Conservation (phyloP, 768 basidiomycete species). For the Mrakia blollopis region DNA sequence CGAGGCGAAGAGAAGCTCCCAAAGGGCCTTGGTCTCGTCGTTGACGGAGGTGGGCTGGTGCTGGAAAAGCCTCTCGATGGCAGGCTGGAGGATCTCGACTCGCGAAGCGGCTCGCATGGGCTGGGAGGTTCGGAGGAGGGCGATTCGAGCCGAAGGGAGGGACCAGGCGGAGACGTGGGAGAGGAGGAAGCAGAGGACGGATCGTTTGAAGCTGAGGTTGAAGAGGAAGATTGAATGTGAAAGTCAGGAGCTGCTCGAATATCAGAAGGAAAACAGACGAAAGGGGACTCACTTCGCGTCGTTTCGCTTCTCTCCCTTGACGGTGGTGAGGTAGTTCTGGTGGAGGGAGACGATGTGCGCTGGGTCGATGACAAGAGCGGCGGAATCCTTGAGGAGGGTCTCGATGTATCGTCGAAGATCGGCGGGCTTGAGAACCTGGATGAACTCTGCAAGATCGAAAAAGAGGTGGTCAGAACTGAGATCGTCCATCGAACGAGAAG, state of each 20-base stretch:
- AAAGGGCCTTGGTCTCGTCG: slow-evolving; percentile 30
- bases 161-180: slow-evolving; percentile 68
- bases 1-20: slow-evolving; percentile 33
- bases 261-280: too few relatives aligned
- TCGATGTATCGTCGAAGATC: slow-evolving; percentile 61
- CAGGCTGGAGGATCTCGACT: slow-evolving; percentile 57
- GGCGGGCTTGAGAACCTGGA: slow-evolving; percentile 39
- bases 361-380: slow-evolving; percentile 57
- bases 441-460: slow-evolving; percentile 32
- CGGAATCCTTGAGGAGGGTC: slow-evolving; percentile 63
- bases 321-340: slow-evolving; percentile 52
- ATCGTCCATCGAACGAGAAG: slow-evolving; percentile 26
- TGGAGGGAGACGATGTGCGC: slow-evolving; percentile 58
- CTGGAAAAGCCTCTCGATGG: slow-evolving; percentile 48
- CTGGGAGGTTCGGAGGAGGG: slow-evolving; percentile 53
- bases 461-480: slow-evolving; percentile 33
- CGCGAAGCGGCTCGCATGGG: slow-evolving; percentile 53
- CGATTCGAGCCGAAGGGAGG: slow-evolving; percentile 51
- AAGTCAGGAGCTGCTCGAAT: not conserved
- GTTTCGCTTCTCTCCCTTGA: slow-evolving; percentile 56
- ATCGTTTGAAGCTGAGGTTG: slow-evolving; percentile 58
- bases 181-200: slow-evolving; percentile 67
- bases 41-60: slow-evolving; percentile 27
- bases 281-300: slow-evolving; percentile 50
- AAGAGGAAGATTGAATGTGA: not conserved